Conservation (phyloP, 2,329 filamentous ascomycete genomes). For the Alternaria gansuensis region DNA sequence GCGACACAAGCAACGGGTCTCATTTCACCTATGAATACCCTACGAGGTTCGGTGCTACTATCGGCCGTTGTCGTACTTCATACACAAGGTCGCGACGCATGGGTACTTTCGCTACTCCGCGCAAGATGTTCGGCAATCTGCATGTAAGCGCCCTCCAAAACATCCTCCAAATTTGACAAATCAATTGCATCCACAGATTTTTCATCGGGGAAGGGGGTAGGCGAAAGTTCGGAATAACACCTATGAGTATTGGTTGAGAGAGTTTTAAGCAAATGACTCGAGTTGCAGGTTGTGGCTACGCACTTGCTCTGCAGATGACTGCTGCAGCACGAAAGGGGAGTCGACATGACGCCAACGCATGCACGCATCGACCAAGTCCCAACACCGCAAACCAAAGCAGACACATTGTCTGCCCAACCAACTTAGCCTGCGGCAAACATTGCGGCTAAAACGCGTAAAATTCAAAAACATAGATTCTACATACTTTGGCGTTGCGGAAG, state of each 20-base stretch:
- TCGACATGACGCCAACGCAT: conserved; percentile 42
- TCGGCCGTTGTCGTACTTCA: conserved; percentile 21
- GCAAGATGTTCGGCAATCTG: conserved; percentile 21
- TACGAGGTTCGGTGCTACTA: conserved; percentile 32
- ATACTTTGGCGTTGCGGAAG: background rate
- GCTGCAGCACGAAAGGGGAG: conserved; percentile 38
- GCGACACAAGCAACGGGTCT: conserved; percentile 44
- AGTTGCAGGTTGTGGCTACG: conserved; percentile 29
- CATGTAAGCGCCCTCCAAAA: conserved; percentile 34
- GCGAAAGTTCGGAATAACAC: background rate
- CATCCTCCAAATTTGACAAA: conserved; percentile 8
- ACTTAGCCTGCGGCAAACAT: conserved; percentile 34
- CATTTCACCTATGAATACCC: conserved; percentile 43
- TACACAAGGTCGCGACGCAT: conserved; percentile 41
- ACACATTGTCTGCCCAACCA: conserved; percentile 23
- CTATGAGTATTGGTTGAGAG: conserved; percentile 14
- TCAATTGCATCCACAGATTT: conserved; percentile 10
- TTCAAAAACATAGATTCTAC: background rate
- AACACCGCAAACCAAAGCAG: conserved; percentile 19
- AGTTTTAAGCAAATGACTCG: conserved; percentile 29
- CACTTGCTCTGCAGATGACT: conserved; percentile 29
- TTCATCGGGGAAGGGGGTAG: conserved; percentile 4
- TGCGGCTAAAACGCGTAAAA: conserved; percentile 13
- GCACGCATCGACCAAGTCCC: conserved; percentile 38
- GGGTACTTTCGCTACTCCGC: conserved; percentile 26